Evolutionary conservation across 2,329 filamentous ascomycete genomes (phyloP), one percentile per base, ranked within the genome.

Genomic region (Zarea fungicola): DNA sequence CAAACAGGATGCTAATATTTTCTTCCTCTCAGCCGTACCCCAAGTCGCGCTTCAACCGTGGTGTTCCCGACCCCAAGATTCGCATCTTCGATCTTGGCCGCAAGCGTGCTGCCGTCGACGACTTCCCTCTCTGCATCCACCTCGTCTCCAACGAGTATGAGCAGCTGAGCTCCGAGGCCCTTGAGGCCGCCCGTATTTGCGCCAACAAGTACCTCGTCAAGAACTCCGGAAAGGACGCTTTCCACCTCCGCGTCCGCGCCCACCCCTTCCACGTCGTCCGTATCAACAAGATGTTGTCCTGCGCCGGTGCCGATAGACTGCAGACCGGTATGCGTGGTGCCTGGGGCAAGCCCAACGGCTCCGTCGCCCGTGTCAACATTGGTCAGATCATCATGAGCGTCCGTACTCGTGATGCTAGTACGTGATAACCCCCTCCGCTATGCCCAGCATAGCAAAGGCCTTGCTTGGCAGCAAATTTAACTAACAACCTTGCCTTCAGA

Each of bases 251-350:
- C 65, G 80, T 87, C 69, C 83, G 93, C 71, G 91, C 90, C 70
- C 93, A 99, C 84, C 93, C 93, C 62, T 99, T 89, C 89, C 93
- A 99, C 83, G 93, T 99, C 78, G 87, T 99, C 83, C 93, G 93
- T 78, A 99, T 99, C 91, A 99, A 99, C 90, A 99, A 99, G 88
- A 99, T 99, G 93, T 92, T 99, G 89, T 97, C 93, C 72, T 99
- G 93, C 77, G 93, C 93, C 70, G 93, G 93, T 84, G 93, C 93
- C 85, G 93, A 99, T 97, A 90, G 93, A 87, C 83, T 99, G 76
- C 93, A 99, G 80, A 99, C 93, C 65, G 93, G 93, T 83, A 99
- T 99, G 93, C 92, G 93, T 87, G 93, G 93, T 85, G 93, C 93
- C 66, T 99, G 90, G 85, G 93, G 93, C 72, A 99, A 99, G 87